Evolutionary conservation across 2,329 filamentous ascomycete genomes (phyloP), one percentile per base, ranked within the genome.

Genomic region (Aspergillus ustus): DNA sequence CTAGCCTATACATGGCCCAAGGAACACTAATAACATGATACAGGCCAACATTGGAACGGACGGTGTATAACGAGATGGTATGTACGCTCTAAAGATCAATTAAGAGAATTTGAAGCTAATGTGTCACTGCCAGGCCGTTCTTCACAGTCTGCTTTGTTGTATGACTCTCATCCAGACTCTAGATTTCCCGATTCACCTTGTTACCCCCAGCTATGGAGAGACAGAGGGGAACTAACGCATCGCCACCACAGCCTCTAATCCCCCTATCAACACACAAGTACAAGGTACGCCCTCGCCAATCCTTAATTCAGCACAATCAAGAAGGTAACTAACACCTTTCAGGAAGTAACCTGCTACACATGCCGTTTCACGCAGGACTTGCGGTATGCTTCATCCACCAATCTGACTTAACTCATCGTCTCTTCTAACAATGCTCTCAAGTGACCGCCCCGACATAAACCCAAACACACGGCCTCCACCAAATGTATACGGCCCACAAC

Each of bases 141-240:
- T 81, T 81, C 59, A 81, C 79, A 22, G 63, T 81, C 50, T 81
- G 79, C 71, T 81, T 79, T 53, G 64, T 81, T 64, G 76, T 77
- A 71, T 66, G 75, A n/a, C 29, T 9, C 43, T 45, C 20, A 31
- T 28, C 25, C 45, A 20, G 8, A 13, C 19, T 11, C 44, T 31
- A 29, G 17, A 15, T 25, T 25, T 25, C 25, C 25, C 25, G 4
- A 25, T 5, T 19, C 19, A 60, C n/a, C 31, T 4, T 15, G 1
- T 15, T 13, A 17, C 11, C 31, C 29, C 22, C 9, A 29, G 11
- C n/a, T 9, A 59, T 20, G 4, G 7, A 46, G 37, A 44, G 22
- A 46, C 29, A 44, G 22, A 40, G 61, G 31, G 45, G 59, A 17
- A 63, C 61, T 69, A 31, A 60, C 53, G 17, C 9, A 5, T n/a